phyloP scores from a whole-genome alignment of 495 filamentous ascomycete genomes.

The Penicillium nucicola region DNA sequence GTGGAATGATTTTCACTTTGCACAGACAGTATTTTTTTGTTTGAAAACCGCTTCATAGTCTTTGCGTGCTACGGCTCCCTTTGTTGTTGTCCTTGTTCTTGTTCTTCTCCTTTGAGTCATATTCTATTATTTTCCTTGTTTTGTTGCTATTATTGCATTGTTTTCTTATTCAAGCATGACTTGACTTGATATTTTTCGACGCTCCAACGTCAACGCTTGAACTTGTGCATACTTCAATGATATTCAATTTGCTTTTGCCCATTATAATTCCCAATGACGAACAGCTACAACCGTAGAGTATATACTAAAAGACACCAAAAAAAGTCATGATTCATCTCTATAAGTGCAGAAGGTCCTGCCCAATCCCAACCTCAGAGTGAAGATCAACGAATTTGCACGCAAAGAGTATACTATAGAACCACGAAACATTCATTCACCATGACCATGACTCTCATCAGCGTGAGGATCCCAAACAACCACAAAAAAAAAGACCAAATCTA shows the following conservation, averaged over 20 bases:
- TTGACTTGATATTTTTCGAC: not conserved
- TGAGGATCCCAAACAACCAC: not conserved
- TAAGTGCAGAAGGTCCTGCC: conserved; percentile 13
- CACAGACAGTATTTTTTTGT: too few relatives aligned
- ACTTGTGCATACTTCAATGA: not conserved
- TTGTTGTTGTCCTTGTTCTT: too few relatives aligned
- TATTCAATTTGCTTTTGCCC: not conserved
- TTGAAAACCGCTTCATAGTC: not conserved
- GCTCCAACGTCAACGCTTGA: not conserved
- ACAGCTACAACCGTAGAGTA: not conserved
- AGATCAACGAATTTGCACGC: not conserved
- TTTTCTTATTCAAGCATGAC: too few relatives aligned
- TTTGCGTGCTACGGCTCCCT: not conserved
- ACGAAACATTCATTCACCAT: not conserved
- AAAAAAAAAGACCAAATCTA: conserved; percentile 11
- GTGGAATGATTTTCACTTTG: too few relatives aligned
- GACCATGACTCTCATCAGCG: not conserved
- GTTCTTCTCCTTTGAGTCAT: not conserved
- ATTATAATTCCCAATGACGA: too few relatives aligned
- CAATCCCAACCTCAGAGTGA: not conserved
- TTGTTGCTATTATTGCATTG: too few relatives aligned
- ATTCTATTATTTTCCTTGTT: not conserved
- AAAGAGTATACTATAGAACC: not conserved
- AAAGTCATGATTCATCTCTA: conserved; percentile 2
- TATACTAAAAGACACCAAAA: not conserved